These are phyloP conservation scores for Mortierella sp. DNA, from an alignment of 371 early-diverging fungal species.

Conservation along the genomic window DNA sequence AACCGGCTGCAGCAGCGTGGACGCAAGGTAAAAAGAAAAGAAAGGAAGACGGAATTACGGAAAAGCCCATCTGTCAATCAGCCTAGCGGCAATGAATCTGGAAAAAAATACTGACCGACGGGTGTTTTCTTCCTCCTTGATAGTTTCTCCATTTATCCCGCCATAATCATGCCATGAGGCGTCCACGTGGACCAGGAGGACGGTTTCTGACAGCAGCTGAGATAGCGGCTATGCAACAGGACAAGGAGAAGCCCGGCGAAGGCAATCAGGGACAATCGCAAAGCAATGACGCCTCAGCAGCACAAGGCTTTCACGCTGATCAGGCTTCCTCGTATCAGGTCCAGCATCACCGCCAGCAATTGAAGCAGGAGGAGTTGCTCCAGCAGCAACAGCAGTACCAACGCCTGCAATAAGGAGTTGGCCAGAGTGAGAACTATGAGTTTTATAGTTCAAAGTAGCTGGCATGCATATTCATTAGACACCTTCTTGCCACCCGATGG, in stretches of 20 bases:
- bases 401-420: conserved; percentile 13
- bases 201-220: conserved; percentile 76
- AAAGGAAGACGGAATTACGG: no score
- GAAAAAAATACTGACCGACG: no score
- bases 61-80: no score
- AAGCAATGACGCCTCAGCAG: background rate
- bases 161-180: conserved; percentile 95
- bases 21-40: conserved; percentile 59
- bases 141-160: conserved; percentile 94
- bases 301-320: background rate
- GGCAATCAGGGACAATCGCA: conserved; percentile 2
- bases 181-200: conserved; percentile 92
- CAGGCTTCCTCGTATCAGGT: conserved; percentile 21
- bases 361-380: conserved; percentile 34
- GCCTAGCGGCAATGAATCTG: no score
- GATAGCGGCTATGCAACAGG: conserved; percentile 59
- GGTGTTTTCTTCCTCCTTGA: conserved; percentile 15
- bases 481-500: no score
- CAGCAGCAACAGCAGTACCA: conserved; percentile 38
- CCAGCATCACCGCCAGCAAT: conserved; percentile 28
- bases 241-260: conserved; percentile 12
- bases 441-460: no score
- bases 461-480: no score
- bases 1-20: conserved; percentile 62
- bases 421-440: no score